phyloP scores from a whole-genome alignment of 805 yeast genomes.

The Candida arabinofermentans region DNA sequence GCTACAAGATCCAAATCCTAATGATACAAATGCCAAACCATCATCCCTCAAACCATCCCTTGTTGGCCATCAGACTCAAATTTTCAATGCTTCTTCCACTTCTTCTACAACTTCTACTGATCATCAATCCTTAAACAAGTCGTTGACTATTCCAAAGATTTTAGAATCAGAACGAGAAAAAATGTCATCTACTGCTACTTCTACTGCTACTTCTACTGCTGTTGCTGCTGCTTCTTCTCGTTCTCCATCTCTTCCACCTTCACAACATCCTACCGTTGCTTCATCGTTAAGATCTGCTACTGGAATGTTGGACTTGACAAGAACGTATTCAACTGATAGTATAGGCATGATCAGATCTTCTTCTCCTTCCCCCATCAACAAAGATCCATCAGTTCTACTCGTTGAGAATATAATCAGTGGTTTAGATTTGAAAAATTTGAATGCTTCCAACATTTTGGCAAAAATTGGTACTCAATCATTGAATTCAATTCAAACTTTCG shows the following conservation, averaged over 20 bases:
- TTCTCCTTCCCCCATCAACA: not conserved
- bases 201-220: not conserved
- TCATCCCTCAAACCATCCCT: too few species aligned
- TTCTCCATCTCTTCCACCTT: too few species aligned
- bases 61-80: too few species aligned
- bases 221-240: too few species aligned
- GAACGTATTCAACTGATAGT: not conserved
- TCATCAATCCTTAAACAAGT: constrained; percentile 15
- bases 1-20: too few species aligned
- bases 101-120: too few species aligned
- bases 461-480: constrained; percentile 11
- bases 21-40: too few species aligned
- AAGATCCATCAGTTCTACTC: not conserved
- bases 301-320: not conserved
- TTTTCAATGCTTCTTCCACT: too few species aligned
- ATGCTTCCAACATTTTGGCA: constrained; percentile 7
- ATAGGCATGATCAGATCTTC: not conserved
- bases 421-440: constrained; percentile 8
- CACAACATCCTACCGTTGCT: not conserved
- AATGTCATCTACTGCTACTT: constrained; percentile 17
- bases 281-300: not conserved
- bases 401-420: not conserved
- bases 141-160: constrained; percentile 56
- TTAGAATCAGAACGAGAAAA: constrained; percentile 50
- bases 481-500: constrained; percentile 12